A percentile compares a stretch with the other conserved stretches of the same genome.
Evolutionary conservation across 228 moss, liverwort and hornwort species (phyloP).

Genomic region (Sphagnum fallax): DNA sequence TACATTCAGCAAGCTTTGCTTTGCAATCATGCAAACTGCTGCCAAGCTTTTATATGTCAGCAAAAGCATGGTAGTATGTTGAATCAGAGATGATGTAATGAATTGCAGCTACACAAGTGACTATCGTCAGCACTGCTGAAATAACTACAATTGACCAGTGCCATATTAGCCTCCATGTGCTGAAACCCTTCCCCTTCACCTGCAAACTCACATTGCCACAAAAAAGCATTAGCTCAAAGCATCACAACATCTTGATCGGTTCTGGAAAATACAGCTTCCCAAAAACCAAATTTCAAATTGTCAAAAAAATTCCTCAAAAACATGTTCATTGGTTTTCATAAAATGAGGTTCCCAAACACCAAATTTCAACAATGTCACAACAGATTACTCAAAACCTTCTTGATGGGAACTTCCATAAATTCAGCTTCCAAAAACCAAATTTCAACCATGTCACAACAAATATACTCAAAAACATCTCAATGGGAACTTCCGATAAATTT

Average conservation of each 20-base stretch:
- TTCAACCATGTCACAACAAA: too few relatives aligned
- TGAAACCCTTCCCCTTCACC: slow-evolving; percentile 28
- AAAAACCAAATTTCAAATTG: background rate
- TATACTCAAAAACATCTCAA: too few relatives aligned
- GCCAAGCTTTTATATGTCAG: slow-evolving; percentile 6
- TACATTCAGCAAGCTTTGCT: too few relatives aligned
- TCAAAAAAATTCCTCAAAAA: background rate
- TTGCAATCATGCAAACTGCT: too few relatives aligned
- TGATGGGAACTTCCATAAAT: too few relatives aligned
- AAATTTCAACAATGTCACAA: too few relatives aligned
- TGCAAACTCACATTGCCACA: slow-evolving; percentile 5
- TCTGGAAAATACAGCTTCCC: too few relatives aligned
- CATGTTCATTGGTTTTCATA: background rate
- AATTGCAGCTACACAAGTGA: slow-evolving; percentile 10
- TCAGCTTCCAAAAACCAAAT: too few relatives aligned
- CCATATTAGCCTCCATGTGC: slow-evolving; percentile 9
- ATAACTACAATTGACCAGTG: slow-evolving; percentile 29
- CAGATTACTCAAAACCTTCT: too few relatives aligned
- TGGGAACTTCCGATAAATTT: too few relatives aligned
- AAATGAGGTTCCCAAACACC: background rate
- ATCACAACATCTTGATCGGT: too few relatives aligned
- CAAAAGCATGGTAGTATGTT: slow-evolving; percentile 26
- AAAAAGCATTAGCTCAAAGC: too few relatives aligned
- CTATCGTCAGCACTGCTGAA: slow-evolving; percentile 12
- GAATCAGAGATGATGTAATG: slow-evolving; percentile 29